Conservation (phyloP, 2,329 filamentous ascomycete genomes). For the Aspergillus alliaceus region DNA sequence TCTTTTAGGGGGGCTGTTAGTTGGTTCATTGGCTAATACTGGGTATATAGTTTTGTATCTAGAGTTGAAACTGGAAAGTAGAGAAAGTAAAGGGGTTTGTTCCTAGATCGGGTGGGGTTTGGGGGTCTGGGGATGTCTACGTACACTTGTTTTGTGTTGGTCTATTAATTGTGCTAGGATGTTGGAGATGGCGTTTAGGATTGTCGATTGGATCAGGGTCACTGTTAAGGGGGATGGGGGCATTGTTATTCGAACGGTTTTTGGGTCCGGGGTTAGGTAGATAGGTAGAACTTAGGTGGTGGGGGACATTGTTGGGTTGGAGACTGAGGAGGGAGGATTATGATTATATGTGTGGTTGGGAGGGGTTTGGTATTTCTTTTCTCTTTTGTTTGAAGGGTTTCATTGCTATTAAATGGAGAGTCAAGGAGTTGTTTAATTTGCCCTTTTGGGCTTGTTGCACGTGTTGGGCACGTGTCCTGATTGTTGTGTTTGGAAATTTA, state of each 20-base stretch:
- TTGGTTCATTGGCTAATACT: neutral
- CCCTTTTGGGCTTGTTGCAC: neutral
- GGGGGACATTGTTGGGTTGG: neutral
- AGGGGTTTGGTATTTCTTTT: no score
- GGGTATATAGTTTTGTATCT: no score
- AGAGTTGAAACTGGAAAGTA: no score
- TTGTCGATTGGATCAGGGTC: slow-evolving; percentile 38
- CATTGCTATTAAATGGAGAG: no score
- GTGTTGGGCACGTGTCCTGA: slow-evolving; percentile 9
- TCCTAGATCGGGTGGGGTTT: no score
- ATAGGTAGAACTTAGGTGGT: no score
- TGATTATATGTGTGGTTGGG: no score
- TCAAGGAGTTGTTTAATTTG: neutral
- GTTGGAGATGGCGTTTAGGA: slow-evolving; percentile 40
- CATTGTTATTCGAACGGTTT: slow-evolving; percentile 10
- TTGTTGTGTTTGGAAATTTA: neutral
- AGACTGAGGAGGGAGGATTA: no score
- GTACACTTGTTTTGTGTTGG: slow-evolving; percentile 36
- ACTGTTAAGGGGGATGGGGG: slow-evolving; percentile 32
- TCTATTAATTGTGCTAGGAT: slow-evolving; percentile 40
- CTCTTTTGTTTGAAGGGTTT: neutral
- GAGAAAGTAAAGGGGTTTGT: no score
- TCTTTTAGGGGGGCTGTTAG: neutral
- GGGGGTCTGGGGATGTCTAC: no score
- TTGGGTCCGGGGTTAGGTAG: no score